Conservation (phyloP, 306 rosid genomes). For the Glycine soja region DNA sequence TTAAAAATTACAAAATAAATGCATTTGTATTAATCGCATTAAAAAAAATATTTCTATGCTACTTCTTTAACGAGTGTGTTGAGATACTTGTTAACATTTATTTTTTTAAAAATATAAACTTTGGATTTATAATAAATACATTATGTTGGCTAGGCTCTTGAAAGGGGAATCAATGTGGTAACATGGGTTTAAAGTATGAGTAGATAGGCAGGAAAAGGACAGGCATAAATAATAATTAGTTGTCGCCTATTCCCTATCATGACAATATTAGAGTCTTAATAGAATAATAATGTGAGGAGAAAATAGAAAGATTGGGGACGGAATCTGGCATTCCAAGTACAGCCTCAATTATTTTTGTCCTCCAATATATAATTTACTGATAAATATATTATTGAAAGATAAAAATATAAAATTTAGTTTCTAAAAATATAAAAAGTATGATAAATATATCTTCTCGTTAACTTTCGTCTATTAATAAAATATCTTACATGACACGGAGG, state of each 20-base stretch:
- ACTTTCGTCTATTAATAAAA: too few species aligned
- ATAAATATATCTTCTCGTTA: too few species aligned
- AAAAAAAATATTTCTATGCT: too few species aligned
- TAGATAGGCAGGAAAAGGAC: conserved; percentile 2
- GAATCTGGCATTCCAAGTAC: not conserved
- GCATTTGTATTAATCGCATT: too few species aligned
- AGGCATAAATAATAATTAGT: not conserved
- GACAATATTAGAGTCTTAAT: conserved; percentile 15
- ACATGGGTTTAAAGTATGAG: conserved; percentile 29
- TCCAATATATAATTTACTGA: too few species aligned
- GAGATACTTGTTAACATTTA: too few species aligned
- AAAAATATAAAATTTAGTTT: too few species aligned
- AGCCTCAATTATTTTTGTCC: not conserved
- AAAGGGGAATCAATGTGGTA: not conserved
- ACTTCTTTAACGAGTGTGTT: too few species aligned
- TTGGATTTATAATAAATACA: not conserved
- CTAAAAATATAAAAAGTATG: too few species aligned
- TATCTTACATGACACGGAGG: too few species aligned
- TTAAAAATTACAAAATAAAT: too few species aligned
- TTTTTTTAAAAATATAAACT: not conserved
- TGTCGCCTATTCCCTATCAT: conserved; percentile 4
- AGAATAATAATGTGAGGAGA: conserved; percentile 9
- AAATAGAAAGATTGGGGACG: conserved; percentile 11
- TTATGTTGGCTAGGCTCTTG: not conserved
- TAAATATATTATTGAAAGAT: too few species aligned